Base-by-base conservation (phyloP, 768 basidiomycete species). In the Hortiboletus flavorubellus region DNA sequence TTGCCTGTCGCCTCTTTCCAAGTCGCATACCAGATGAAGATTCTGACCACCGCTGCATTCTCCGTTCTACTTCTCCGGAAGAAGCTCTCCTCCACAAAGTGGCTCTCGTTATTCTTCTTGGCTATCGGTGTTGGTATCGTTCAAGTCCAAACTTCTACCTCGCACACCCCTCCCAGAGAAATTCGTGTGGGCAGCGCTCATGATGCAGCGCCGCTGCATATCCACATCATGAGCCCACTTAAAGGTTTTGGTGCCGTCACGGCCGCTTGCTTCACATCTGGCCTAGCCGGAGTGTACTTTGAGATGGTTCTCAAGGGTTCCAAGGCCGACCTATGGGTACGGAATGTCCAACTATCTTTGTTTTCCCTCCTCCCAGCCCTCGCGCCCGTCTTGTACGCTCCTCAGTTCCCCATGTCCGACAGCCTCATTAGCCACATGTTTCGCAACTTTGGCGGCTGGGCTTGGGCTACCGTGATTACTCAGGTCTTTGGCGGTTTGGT, bases 11-110 rank as follows among this genome's bases (percentile, higher is more conserved):
- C 97, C 14, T 93, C 96, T 3, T 99, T 98, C 76, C 96, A 98
- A 70, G 93, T 98, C 59, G 91, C 91, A 9, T 96, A 98, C 70
- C 94, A 98, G 73, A 95, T 98, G 94, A 98, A 98, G 73, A 98
- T 98, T 68, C 80, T 98, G 53, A 98, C 94, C 46, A 98, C 94
- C 15, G 95, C 93, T 21, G 92, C 89, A 48, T 95, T 95, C 71
- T 92, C 91, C 42, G 93, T 96, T 51, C 72, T 83, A 2, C 79
- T 98, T 56, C 82, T 96, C 15, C 85, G 93, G 40, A 90, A 80
- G 67, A 82, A 80, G 64, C 77, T 98, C 39, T 79, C 79, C 31
- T 72, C 80, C 0, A 78, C 79, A 3, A 94, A 98, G 68, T 98
- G 97, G 96, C 70, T 92, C 18, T 83, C 93, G 0, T 76, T 98